phyloP scores from a whole-genome alignment of 495 filamentous ascomycete species.

The Antarctomyces pellizariae region DNA sequence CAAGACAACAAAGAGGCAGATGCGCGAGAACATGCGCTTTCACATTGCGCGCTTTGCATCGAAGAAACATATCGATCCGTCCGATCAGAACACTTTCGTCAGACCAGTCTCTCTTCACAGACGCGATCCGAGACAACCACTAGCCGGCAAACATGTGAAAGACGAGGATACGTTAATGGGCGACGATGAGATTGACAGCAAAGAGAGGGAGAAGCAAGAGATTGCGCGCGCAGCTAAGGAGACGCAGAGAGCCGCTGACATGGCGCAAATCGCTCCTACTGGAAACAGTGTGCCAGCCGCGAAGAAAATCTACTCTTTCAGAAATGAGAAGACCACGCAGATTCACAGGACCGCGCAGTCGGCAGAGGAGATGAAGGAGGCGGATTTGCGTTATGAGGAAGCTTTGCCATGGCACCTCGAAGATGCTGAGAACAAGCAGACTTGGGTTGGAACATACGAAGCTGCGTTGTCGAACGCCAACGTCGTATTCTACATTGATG shows the following conservation, averaged over 20 bases:
- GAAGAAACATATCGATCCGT: slow-evolving; percentile 43
- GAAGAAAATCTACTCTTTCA: slow-evolving; percentile 35
- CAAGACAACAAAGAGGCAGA: slow-evolving; percentile 51
- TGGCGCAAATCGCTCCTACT: slow-evolving; percentile 69
- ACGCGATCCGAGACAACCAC: slow-evolving; percentile 58
- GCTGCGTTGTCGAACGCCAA: slow-evolving; percentile 54
- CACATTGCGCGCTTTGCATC: slow-evolving; percentile 56
- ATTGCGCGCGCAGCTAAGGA: slow-evolving; percentile 52
- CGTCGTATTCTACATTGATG: slow-evolving; percentile 48
- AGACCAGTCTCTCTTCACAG: slow-evolving; percentile 74
- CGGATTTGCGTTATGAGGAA: slow-evolving; percentile 78
- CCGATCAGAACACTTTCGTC: slow-evolving; percentile 58
- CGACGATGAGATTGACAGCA: slow-evolving; percentile 22
- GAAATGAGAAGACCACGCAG: slow-evolving; percentile 55
- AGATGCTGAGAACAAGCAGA: slow-evolving; percentile 81
- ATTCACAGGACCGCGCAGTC: slow-evolving; percentile 29
- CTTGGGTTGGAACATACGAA: slow-evolving; percentile 81
- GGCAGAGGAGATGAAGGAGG: slow-evolving; percentile 53
- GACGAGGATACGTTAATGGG: slow-evolving; percentile 23
- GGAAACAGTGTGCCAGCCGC: slow-evolving; percentile 24
- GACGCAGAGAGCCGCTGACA: slow-evolving; percentile 56
- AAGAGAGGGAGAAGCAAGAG: slow-evolving; percentile 49
- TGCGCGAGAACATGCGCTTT: slow-evolving; percentile 60
- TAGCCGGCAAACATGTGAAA: slow-evolving; percentile 26
- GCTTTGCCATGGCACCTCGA: slow-evolving; percentile 90